These are phyloP conservation scores for Metschnikowia drakensbergensis DNA, from an alignment of 805 yeast species.

Conservation along the genomic window DNA sequence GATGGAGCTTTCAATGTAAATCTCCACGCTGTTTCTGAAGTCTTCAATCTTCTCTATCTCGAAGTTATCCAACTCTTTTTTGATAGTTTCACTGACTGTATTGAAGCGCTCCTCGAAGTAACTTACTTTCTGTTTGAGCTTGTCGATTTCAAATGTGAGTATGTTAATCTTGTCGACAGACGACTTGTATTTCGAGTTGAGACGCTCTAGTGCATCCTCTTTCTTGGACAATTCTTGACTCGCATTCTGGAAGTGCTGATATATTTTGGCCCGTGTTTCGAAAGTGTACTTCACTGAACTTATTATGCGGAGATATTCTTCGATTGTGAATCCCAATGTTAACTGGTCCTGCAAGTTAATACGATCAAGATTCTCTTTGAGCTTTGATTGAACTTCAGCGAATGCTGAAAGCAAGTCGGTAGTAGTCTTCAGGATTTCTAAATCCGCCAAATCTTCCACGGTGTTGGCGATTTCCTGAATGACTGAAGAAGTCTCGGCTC, in stretches of 20 bases:
- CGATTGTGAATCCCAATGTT: conserved; percentile 81
- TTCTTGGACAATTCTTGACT: conserved; percentile 45
- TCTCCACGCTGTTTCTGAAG: conserved; percentile 84
- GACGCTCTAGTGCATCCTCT: conserved; percentile 42
- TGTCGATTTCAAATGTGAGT: conserved; percentile 56
- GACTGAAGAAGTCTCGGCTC: conserved; percentile 66
- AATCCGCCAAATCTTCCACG: conserved; percentile 57
- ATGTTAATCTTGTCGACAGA: conserved; percentile 60
- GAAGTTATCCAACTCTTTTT: conserved; percentile 61
- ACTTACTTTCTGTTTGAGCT: conserved; percentile 50
- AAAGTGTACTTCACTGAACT: conserved; percentile 72
- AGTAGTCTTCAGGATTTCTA: conserved; percentile 69
- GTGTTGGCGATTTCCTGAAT: conserved; percentile 61
- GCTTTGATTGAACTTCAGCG: conserved; percentile 64
- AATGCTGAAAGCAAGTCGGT: conserved; percentile 65
- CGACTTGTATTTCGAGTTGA: conserved; percentile 40
- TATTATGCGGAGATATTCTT: conserved; percentile 77
- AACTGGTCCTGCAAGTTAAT: conserved; percentile 80
- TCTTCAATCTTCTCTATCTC: conserved; percentile 77
- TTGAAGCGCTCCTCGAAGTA: conserved; percentile 58
- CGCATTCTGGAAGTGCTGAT: conserved; percentile 39
- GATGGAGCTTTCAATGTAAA: conserved; percentile 82
- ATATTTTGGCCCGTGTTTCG: conserved; percentile 64
- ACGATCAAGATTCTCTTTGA: conserved; percentile 72
- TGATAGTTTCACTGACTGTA: conserved; percentile 62